Evolutionary conservation across 2,329 filamentous ascomycete genomes (phyloP).

Genomic region (Hysterium pulicare): DNA sequence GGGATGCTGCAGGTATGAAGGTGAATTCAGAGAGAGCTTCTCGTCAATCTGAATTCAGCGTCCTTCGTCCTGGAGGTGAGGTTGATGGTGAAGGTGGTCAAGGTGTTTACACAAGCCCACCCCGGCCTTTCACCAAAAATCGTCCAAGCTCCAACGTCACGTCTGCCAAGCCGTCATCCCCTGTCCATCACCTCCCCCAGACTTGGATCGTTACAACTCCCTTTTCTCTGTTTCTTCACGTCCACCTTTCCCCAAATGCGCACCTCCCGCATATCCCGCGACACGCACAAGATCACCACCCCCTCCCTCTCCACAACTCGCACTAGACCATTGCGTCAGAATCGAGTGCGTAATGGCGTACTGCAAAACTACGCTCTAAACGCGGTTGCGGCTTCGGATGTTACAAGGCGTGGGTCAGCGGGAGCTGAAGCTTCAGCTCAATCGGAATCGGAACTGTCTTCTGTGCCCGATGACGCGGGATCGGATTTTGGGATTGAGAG

Average conservation of each 20-base stretch:
- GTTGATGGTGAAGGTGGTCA: too few relatives aligned
- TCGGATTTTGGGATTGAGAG: constrained; percentile 15
- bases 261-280: constrained; percentile 37
- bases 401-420: constrained; percentile 15
- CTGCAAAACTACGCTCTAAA: constrained; percentile 17
- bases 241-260: constrained; percentile 22
- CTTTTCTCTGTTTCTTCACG: neutral
- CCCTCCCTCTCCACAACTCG: constrained; percentile 26
- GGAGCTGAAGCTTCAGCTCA: neutral
- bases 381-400: constrained; percentile 13
- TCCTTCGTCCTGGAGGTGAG: too few relatives aligned
- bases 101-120: too few relatives aligned
- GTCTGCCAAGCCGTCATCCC: constrained; percentile 1
- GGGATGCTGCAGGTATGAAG: neutral
- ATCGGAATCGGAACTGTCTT: constrained; percentile 31
- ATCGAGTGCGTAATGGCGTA: constrained; percentile 23
- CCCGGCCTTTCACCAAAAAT: neutral
- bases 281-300: constrained; percentile 27
- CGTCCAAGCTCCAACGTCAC: neutral
- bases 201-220: neutral
- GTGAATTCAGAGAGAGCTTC: too few relatives aligned
- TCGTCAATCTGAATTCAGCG: too few relatives aligned
- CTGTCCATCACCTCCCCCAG: neutral
- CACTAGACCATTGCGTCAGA: constrained; percentile 27
- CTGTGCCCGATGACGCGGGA: constrained; percentile 21